phyloP scores from a whole-genome alignment of 345 rosid species.

The Camelina neglecta region DNA sequence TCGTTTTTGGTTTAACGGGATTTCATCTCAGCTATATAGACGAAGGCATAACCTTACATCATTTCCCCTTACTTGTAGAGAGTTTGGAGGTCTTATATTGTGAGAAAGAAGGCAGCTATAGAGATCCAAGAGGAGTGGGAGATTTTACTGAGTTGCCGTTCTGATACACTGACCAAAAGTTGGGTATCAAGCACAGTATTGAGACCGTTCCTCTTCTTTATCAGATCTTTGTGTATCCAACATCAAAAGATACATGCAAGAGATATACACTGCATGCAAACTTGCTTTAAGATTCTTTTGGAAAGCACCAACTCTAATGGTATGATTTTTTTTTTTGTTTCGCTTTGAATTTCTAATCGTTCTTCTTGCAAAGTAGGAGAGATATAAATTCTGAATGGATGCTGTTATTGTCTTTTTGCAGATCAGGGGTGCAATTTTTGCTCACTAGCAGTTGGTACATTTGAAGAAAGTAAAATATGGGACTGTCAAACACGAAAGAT shows the following conservation, averaged over 20 bases:
- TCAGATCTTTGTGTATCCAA: constrained; percentile 52
- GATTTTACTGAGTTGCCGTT: constrained; percentile 45
- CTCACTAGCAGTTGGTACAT: constrained; percentile 59
- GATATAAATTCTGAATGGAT: not conserved
- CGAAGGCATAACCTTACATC: constrained; percentile 5
- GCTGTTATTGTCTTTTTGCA: constrained; percentile 43
- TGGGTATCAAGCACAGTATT: constrained; percentile 72
- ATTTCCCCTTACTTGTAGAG: constrained; percentile 53
- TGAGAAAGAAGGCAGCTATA: constrained; percentile 61
- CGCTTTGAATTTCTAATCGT: constrained; percentile 4
- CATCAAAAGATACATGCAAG: constrained; percentile 50
- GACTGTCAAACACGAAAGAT: constrained; percentile 67
- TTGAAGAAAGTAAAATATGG: constrained; percentile 76
- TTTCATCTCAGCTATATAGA: constrained; percentile 8
- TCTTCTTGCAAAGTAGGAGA: not conserved
- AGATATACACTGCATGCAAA: constrained; percentile 61
- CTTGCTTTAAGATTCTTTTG: constrained; percentile 72
- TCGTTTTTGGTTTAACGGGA: not conserved
- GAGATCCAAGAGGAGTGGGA: constrained; percentile 77
- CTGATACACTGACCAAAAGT: constrained; percentile 48
- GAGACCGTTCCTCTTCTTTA: constrained; percentile 79
- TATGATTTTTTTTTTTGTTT: constrained; percentile 40
- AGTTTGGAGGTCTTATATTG: constrained; percentile 74
- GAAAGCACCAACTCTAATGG: constrained; percentile 79
- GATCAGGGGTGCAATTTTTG: constrained; percentile 75